These are phyloP conservation scores for Diaporthe citrichinensis DNA, from an alignment of 2,329 filamentous ascomycete genomes.

Conservation along the genomic window DNA sequence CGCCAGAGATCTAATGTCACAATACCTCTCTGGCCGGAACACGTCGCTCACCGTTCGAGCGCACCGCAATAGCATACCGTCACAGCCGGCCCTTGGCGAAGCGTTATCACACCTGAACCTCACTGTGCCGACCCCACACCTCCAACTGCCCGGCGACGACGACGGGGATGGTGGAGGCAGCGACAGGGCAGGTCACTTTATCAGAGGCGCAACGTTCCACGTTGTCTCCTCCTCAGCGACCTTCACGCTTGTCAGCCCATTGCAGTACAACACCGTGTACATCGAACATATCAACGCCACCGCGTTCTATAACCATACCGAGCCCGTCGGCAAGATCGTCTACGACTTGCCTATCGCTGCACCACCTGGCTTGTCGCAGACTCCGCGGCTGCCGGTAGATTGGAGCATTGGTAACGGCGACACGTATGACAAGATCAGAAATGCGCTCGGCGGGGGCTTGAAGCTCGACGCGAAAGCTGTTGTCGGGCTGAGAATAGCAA, in stretches of 20 bases:
- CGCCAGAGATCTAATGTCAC: conserved; percentile 82
- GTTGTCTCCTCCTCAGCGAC: conserved; percentile 87
- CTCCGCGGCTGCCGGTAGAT: conserved; percentile 84
- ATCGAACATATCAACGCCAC: conserved; percentile 87
- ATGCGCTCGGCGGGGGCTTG: conserved; percentile 84
- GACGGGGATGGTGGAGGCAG: conserved; percentile 51
- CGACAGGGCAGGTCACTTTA: conserved; percentile 74
- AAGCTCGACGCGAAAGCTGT: conserved; percentile 84
- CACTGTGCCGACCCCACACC: conserved; percentile 78
- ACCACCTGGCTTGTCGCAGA: conserved; percentile 79
- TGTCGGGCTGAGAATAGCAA: conserved; percentile 80
- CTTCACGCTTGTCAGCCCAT: conserved; percentile 86
- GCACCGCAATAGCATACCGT: conserved; percentile 80
- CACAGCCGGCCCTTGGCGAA: conserved; percentile 78
- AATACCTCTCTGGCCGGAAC: conserved; percentile 91
- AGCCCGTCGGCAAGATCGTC: conserved; percentile 82
- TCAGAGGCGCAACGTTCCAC: conserved; percentile 89
- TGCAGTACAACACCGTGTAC: conserved; percentile 79
- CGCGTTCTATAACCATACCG: conserved; percentile 85
- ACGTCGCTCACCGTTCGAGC: conserved; percentile 82
- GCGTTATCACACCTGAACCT: conserved; percentile 81
- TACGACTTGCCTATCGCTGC: conserved; percentile 83
- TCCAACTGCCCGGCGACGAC: conserved; percentile 68
- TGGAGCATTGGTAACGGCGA: conserved; percentile 85
- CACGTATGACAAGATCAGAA: conserved; percentile 80